A percentile compares a stretch with the other conserved stretches of the same genome.
Conservation (phyloP, 1,284 basidiomycete species). For the Sanguinoderma infundibulare region DNA sequence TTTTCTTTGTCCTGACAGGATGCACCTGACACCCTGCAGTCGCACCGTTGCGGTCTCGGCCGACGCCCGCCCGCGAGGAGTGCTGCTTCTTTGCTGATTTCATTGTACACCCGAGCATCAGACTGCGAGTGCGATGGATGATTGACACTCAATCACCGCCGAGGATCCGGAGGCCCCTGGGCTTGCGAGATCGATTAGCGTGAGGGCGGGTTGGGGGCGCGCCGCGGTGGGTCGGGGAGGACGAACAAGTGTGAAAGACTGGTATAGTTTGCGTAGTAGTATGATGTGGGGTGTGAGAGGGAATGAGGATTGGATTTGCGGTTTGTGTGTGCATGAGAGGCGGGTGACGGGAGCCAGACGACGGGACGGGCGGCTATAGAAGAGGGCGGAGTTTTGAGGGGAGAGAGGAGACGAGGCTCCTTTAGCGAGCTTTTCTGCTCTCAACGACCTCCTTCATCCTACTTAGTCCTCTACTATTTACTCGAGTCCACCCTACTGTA, state of each 20-base stretch:
- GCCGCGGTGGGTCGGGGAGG: constrained; percentile 6
- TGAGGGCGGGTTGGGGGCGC: constrained; percentile 11
- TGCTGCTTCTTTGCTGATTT: constrained; percentile 25
- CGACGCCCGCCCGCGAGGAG: constrained; percentile 3
- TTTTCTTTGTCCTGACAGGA: constrained; percentile 4
- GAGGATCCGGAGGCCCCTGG: constrained; percentile 25
- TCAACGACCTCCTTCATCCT: constrained; percentile 48
- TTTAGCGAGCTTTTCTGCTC: constrained; percentile 38
- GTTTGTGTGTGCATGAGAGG: neutral
- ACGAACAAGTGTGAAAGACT: constrained; percentile 5
- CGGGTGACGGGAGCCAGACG: constrained; percentile 1
- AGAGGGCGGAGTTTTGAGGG: constrained; percentile 49
- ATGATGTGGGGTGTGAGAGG: neutral
- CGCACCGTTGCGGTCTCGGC: constrained; percentile 14
- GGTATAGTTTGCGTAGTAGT: constrained; percentile 7
- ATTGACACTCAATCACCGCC: constrained; percentile 30
- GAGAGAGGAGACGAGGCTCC: constrained; percentile 26
- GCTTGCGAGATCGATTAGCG: constrained; percentile 16
- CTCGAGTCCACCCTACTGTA: constrained; percentile 44
- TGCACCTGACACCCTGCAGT: neutral
- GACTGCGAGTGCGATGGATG: constrained; percentile 28
- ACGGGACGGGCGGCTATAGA: constrained; percentile 26
- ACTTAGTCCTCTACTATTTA: constrained; percentile 50
- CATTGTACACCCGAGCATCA: constrained; percentile 20
- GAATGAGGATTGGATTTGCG: neutral